Conservation (phyloP, 176 grass and related monocot species). For the Oryza brachyantha region DNA sequence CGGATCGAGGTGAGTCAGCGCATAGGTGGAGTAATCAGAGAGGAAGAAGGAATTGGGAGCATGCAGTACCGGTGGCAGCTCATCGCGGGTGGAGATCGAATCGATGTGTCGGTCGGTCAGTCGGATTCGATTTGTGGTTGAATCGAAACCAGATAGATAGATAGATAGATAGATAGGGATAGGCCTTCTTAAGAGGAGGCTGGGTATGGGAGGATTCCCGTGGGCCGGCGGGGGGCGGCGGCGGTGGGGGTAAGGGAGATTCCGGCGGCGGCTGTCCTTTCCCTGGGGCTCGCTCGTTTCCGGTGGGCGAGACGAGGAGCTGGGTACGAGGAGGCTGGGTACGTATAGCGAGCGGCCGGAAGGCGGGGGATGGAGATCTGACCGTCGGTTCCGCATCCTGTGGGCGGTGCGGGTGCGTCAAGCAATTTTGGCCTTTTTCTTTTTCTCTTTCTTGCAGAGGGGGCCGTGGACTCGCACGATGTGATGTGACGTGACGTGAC, state of each 20-base stretch:
- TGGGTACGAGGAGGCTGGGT: not conserved
- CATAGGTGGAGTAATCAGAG: not conserved
- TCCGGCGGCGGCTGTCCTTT: not conserved
- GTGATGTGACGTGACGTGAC: too few relatives aligned
- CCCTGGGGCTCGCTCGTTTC: not conserved
- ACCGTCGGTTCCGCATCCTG: not conserved
- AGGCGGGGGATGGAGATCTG: not conserved
- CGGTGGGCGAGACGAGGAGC: not conserved
- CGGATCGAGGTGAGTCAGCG: not conserved
- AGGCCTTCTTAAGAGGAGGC: too few relatives aligned
- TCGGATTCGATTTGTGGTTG: too few relatives aligned
- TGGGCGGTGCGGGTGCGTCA: conserved; percentile 18
- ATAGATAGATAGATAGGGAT: too few relatives aligned
- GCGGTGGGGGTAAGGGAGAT: not conserved
- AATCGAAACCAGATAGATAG: too few relatives aligned
- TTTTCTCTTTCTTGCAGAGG: too few relatives aligned
- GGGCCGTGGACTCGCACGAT: too few relatives aligned
- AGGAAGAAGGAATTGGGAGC: not conserved
- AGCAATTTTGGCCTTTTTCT: too few relatives aligned
- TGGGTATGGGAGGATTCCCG: not conserved
- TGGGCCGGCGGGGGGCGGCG: conserved; percentile 3
- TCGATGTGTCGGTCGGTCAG: too few relatives aligned
- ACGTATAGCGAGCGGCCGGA: conserved; percentile 7
- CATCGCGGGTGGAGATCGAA: conserved; percentile 5
- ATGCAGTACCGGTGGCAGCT: not conserved